Percentiles rank a stretch among this genome's conserved stretches.
Conservation (phyloP, 106 monocot species). For the Narthecium ossifragum region DNA sequence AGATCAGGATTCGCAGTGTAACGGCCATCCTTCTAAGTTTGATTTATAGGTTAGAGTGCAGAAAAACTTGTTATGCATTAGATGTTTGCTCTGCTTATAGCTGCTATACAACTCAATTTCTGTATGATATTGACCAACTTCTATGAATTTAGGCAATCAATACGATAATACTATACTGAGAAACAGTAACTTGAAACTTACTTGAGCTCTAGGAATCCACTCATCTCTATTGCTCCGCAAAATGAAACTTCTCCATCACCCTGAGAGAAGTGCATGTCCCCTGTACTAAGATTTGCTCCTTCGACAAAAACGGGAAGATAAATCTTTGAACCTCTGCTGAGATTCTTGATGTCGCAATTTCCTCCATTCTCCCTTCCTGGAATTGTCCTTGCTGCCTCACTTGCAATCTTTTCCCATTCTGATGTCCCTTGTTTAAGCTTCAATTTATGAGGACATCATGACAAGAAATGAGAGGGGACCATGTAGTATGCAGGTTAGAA, state of each 20-base stretch:
- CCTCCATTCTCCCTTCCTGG: conserved; percentile 91
- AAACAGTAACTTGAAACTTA: conserved; percentile 27
- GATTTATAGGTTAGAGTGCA: no score
- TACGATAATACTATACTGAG: no score
- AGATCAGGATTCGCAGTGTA: no score
- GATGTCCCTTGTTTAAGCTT: conserved; percentile 60
- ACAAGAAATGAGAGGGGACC: no score
- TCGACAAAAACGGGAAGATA: conserved; percentile 93
- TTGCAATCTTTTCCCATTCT: conserved; percentile 73
- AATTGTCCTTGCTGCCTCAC: conserved; percentile 82
- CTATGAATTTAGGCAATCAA: no score
- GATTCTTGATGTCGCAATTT: conserved; percentile 94
- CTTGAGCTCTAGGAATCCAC: conserved; percentile 90
- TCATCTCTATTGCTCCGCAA: conserved; percentile 96
- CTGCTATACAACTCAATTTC: no score
- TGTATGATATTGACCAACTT: no score
- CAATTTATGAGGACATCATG: no score
- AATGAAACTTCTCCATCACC: conserved; percentile 91
- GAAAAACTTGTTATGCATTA: no score
- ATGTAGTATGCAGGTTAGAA: no score
- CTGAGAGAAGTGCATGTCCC: conserved; percentile 96
- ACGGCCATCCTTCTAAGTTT: no score
- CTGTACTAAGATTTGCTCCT: conserved; percentile 79
- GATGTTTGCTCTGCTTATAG: no score
- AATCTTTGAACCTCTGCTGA: conserved; percentile 82